Evolutionary conservation across 169 alveolate genomes (phyloP), one percentile per base, ranked within the genome.

Genomic region (Eimeria sp.): DNA sequence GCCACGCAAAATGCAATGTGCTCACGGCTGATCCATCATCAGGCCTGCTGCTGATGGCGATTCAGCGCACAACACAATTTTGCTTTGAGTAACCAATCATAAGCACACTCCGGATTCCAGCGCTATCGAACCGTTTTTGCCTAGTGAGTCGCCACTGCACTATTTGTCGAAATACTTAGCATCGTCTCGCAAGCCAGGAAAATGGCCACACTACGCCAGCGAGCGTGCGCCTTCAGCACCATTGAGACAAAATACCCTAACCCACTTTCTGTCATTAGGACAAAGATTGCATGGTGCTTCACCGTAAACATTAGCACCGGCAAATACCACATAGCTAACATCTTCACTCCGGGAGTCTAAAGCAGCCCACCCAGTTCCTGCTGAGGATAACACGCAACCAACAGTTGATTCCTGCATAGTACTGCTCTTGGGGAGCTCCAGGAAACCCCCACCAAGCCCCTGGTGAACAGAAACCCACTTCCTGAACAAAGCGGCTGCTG

Each of bases 211-310:
- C 0, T 13, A 11, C 6, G 27, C 52, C 0, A 71, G 60, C 11
- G 60, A 0, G 46, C 27, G 13, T 71, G 78, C 27, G 18, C 40
- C 74, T 64, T 27, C 33, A 64, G 33, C 74, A 64, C 40, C 40
- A 64, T 64, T 40, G 14, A 64, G 74, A 10, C 40, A 18, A 16
- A 64, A 64, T 40, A 64, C 40, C 40, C 74, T 27, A 30, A 9
- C 78, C 52, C 78, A 71, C 78, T 71, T 33, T 71, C 78, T 71
- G 46, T 71, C 33, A 16, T n/a, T 71, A n/a, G 52, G 78, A 33
- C 78, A 33, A 66, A 66, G 46, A 10, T 14, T 71, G 23, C 49
- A 46, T 4, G 78, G 46, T 2, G 78, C 46, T 9, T 30, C 27
- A 71, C 46, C n/a, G 52, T 52, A 30, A 33, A 30, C 52, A 33